Conservation (phyloP, 208 protist species). For the Naegleria gruberi region DNA sequence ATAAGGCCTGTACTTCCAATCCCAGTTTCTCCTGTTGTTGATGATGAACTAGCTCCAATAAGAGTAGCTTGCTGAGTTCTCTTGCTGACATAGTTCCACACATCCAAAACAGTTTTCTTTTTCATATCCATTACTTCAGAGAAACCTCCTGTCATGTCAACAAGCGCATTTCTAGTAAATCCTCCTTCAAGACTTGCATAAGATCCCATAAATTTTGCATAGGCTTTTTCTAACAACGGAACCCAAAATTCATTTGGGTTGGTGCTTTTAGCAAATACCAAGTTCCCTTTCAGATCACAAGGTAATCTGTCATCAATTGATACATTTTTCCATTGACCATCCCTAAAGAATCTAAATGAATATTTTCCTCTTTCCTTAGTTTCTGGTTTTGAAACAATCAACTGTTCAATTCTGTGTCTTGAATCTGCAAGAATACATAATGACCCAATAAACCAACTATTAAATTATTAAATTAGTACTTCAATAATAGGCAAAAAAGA, state of each 20-base stretch:
- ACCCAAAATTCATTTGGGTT: constrained; percentile 55
- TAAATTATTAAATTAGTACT: too few relatives aligned
- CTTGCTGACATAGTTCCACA: not conserved
- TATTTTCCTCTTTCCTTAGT: constrained; percentile 41
- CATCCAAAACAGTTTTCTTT: not conserved
- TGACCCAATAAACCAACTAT: not conserved
- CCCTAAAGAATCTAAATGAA: constrained; percentile 71
- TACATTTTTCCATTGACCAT: constrained; percentile 58
- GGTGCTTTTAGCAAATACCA: constrained; percentile 38
- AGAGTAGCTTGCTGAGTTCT: not conserved
- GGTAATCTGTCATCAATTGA: constrained; percentile 72
- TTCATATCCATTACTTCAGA: not conserved
- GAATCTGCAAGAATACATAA: not conserved
- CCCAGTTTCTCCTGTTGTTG: not conserved
- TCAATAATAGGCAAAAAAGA: too few relatives aligned
- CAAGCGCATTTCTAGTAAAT: constrained; percentile 35
- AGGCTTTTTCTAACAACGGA: constrained; percentile 74
- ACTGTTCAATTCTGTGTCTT: not conserved
- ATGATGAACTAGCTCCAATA: not conserved
- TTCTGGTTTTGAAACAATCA: too few relatives aligned
- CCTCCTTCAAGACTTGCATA: constrained; percentile 71
- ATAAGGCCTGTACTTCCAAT: constrained; percentile 21
- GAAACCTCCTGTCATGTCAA: constrained; percentile 46
- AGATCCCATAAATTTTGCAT: constrained; percentile 75
- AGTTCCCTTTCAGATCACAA: constrained; percentile 52